Base-by-base conservation (phyloP, 805 yeast genomes). In the Isabelozyma pseudorhagii region DNA sequence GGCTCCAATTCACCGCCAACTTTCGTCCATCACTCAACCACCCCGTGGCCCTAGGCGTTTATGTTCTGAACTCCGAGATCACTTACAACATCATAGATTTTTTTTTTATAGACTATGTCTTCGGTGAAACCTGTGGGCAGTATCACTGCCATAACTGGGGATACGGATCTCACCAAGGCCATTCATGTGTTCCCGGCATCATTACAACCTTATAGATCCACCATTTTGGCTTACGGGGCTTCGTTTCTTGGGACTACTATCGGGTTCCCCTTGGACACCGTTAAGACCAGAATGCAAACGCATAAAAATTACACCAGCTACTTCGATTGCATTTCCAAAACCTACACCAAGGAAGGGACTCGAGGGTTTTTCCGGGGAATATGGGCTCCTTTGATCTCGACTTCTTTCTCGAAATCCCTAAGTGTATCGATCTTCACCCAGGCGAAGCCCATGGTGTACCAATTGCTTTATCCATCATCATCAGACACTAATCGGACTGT, bases 191-290 rank as follows among this genome's bases (percentile, higher is more conserved):
- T 84, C 48, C 89, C 89, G 1, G 63, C 56, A 2, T 34, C 54
- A 0, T 55, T 83, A 1, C 66, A 71, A 42, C 84, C 87, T 1
- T 83, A 79, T 67, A 71, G 81, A 49, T 74, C 83, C 1, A 77
- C 86, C 8, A 65, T 83, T 2, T 60, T 87, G 46, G 88, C 94
- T 0, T 86, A 83, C 55, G 66, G 81, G 0, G 72, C 92, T 2
- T 84, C 91, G 0, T 64, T 85, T 41, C 64, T 78, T 10, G 77
- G 91, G 15, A 85, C 91, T 1, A 71, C 81, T 3, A 77, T 83
- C n/a, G 96, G 94, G 15, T 89, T 84, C 59, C 97, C 97, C 0
- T 66, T 89, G 45, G 97, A 89, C 62, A 85, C 94, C n/a, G 74
- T 90, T 51, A 89, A 89, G 64, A 90, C 96, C 0, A 73, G 96